A percentile compares a stretch with the other conserved stretches of the same genome.
These are phyloP conservation scores for Moniliophthora roreri DNA, from an alignment of 1,284 basidiomycete genomes.

Conservation along the genomic window DNA sequence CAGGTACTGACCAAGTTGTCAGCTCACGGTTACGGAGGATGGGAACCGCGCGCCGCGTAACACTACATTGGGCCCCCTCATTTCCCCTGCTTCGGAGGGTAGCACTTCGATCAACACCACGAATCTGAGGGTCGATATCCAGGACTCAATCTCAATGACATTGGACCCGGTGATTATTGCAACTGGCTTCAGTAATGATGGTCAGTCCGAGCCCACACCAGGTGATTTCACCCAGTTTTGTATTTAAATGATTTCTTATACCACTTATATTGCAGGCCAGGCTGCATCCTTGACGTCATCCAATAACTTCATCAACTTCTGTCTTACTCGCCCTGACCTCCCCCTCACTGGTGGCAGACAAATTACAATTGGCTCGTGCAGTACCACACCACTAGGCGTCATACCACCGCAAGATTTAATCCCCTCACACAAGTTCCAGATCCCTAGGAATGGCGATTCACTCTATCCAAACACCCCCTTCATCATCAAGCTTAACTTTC, in stretches of 20 bases:
- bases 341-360: background rate
- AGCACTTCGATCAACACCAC: too few species aligned
- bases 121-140: too few species aligned
- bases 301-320: constrained; percentile 9
- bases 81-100: too few species aligned
- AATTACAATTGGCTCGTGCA: background rate
- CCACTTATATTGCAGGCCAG: background rate
- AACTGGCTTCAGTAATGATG: background rate
- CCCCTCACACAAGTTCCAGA: background rate
- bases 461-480: background rate
- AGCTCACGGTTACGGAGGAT: too few species aligned
- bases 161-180: too few species aligned
- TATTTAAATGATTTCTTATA: background rate
- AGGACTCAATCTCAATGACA: too few species aligned
- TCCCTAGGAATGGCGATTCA: background rate
- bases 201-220: background rate
- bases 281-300: constrained; percentile 1
- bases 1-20: too few species aligned
- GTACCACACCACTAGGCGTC: background rate
- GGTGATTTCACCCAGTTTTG: background rate
- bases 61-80: too few species aligned
- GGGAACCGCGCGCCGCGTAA: too few species aligned
- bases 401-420: background rate
- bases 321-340: background rate
- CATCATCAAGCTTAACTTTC: background rate